Evolutionary conservation across 176 grass and related monocot species (phyloP), one percentile per base, ranked within the genome.

Genomic region (Neostapfia colusana): DNA sequence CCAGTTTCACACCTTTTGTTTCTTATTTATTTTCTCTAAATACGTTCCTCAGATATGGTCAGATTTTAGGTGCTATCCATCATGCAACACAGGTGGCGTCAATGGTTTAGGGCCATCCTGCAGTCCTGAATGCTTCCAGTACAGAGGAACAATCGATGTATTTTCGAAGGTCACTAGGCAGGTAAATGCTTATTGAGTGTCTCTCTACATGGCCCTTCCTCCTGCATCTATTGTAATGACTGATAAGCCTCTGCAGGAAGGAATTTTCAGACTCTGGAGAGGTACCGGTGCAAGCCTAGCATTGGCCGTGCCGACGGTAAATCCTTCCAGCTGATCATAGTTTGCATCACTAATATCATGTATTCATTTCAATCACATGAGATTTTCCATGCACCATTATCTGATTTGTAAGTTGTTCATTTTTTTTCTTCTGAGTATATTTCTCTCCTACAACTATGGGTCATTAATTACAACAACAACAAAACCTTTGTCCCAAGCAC

Each of bases 81-180:
- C 78, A 50, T 93, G 89, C 76, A 91, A 70, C 77, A 80, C 82
- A 79, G 77, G 75, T 81, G 88, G 84, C 71, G 6, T 79, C 54
- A 80, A 72, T 89, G 83, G 88, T 74, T 77, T 83, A 71, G 86
- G 89, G 0, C 69, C 82, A 55, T 78, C 59, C 23, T 93, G 94
- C 72, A 84, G 82, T 76, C 81, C 86, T 60, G 88, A 89, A 41
- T 89, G 86, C 79, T 91, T 85, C 66, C 84, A 89, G 36, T 97
- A 97, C 72, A 97, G 84, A 78, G 94, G 94, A 87, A 97, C 91
- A 44, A 79, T 97, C 42, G 88, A 97, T 79, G 91, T 97, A 20
- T 97, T 97, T 58, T 70, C 62, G 78, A 97, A 93, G 65, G 81
- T 97, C 59, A 67, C 43, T 53, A 97, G 86, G 72, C 91, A 97